Evolutionary conservation across 176 grass and related monocot species (phyloP).

Genomic region (Bromus sterilis): DNA sequence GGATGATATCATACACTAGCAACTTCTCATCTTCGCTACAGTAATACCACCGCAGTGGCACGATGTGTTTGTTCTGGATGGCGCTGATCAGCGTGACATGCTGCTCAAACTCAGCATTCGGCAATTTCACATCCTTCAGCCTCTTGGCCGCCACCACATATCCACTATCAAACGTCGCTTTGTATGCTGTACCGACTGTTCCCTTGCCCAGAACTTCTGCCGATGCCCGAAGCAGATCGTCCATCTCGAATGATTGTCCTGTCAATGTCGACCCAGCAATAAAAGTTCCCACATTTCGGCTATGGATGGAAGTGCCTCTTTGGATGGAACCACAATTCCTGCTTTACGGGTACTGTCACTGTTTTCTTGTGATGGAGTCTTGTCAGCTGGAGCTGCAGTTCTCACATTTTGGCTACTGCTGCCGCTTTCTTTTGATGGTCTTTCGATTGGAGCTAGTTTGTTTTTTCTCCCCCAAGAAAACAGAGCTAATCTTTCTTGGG

Average conservation of each 20-base stretch:
- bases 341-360: neutral
- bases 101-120: conserved; percentile 26
- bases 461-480: neutral
- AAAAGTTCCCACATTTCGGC: neutral
- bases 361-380: neutral
- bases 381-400: neutral
- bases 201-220: conserved; percentile 48
- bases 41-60: conserved; percentile 38
- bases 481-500: no score
- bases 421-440: neutral
- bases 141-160: conserved; percentile 28
- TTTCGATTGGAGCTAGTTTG: neutral
- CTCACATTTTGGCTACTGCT: neutral
- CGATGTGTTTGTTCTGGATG: conserved; percentile 31
- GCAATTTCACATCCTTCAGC: conserved; percentile 25
- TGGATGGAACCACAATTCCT: no score
- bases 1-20: conserved; percentile 32
- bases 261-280: neutral
- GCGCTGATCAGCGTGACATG: conserved; percentile 25
- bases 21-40: conserved; percentile 31
- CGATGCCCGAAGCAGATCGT: conserved; percentile 31
- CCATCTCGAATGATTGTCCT: conserved; percentile 20
- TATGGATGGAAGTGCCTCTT: neutral
- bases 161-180: conserved; percentile 20
- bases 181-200: conserved; percentile 47